Conservation (phyloP, 192 early-diverging fungal species). For the Umbelopsis ramanniana region DNA sequence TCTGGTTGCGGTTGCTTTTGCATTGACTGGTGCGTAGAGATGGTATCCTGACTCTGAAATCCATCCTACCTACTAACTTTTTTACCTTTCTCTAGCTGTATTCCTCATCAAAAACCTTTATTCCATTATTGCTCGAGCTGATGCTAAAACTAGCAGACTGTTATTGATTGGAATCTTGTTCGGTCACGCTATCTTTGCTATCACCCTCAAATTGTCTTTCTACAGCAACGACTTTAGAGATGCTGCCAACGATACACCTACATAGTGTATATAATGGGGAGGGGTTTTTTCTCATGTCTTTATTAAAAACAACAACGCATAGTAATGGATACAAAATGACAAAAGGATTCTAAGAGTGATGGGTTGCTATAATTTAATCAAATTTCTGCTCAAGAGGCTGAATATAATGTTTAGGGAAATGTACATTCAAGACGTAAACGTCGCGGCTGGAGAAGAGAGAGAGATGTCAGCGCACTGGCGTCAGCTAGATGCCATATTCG, state of each 20-base stretch:
- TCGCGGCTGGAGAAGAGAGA: conserved; percentile 34
- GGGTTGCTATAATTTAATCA: conserved; percentile 28
- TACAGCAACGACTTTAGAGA: conserved; percentile 64
- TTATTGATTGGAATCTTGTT: conserved; percentile 68
- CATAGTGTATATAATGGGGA: not conserved
- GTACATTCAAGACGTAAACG: conserved; percentile 53
- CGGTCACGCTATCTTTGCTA: conserved; percentile 69
- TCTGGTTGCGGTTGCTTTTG: conserved; percentile 77
- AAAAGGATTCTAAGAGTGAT: not conserved
- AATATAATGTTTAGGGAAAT: conserved; percentile 63
- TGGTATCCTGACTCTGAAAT: conserved; percentile 39
- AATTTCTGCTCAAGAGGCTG: conserved; percentile 65
- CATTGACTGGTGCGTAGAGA: conserved; percentile 60
- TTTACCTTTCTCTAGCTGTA: conserved; percentile 19
- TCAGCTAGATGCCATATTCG: not conserved
- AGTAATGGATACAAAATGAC: conserved; percentile 7
- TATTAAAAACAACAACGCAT: not conserved
- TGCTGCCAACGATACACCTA: not conserved
- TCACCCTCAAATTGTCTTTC: conserved; percentile 87
- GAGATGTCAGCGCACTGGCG: not conserved
- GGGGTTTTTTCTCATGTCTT: not conserved
- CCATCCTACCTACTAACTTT: not conserved
- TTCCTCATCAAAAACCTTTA: conserved; percentile 64
- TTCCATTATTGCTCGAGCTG: conserved; percentile 68
- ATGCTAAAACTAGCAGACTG: conserved; percentile 69